These are phyloP conservation scores for Glaciozyma martinii DNA, from an alignment of 768 basidiomycete species.

Conservation along the genomic window DNA sequence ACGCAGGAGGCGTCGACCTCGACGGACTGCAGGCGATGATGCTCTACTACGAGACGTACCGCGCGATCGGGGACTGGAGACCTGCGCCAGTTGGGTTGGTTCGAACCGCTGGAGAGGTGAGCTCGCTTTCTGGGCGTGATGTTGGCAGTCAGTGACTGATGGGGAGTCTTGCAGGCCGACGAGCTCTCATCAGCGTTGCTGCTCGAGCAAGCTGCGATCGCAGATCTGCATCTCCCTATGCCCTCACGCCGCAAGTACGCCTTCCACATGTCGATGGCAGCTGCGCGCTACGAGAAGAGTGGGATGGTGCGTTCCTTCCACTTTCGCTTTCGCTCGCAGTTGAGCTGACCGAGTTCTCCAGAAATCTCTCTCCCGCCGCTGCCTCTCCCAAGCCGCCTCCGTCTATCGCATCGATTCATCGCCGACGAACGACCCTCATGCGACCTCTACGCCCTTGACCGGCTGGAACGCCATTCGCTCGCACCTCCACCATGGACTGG, in stretches of 20 bases:
- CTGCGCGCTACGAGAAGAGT: slow-evolving; percentile 42
- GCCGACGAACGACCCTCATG: neutral
- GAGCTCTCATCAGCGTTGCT: slow-evolving; percentile 43
- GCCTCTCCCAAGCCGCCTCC: slow-evolving; percentile 39
- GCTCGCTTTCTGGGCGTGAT: neutral
- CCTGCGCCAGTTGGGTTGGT: slow-evolving; percentile 37
- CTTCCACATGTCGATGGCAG: slow-evolving; percentile 41
- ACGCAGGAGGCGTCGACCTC: slow-evolving; percentile 32
- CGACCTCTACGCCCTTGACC: neutral
- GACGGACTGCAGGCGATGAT: slow-evolving; percentile 39
- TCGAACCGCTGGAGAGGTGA: slow-evolving; percentile 38
- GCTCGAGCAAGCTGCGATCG: slow-evolving; percentile 43
- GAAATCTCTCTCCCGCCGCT: slow-evolving; percentile 42
- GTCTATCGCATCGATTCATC: slow-evolving; percentile 35
- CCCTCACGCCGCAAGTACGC: slow-evolving; percentile 36
- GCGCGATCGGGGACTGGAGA: slow-evolving; percentile 35
- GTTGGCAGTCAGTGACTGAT: neutral
- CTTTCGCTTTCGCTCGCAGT: neutral
- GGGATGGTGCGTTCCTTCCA: slow-evolving; percentile 38
- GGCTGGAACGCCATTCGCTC: slow-evolving; percentile 33
- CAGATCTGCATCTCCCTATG: slow-evolving; percentile 32
- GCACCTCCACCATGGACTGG: slow-evolving; percentile 45
- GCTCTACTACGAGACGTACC: slow-evolving; percentile 41
- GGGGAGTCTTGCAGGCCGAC: slow-evolving; percentile 26
- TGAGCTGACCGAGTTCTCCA: slow-evolving; percentile 14